Evolutionary conservation across 306 rosid species (phyloP).

Genomic region (Begonia peltatifolia): DNA sequence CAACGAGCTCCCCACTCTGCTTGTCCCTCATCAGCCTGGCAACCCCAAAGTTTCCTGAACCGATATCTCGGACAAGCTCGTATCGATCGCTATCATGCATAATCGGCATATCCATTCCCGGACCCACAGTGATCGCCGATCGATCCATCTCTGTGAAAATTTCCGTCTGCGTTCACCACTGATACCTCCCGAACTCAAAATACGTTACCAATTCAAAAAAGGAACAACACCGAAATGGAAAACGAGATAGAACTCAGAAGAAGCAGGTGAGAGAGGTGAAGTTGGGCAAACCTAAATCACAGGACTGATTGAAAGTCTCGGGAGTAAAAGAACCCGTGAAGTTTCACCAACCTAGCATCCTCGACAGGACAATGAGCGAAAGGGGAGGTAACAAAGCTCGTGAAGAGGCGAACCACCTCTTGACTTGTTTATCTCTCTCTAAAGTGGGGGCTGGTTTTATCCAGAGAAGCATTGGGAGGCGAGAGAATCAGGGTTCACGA

Average conservation of each 20-base stretch:
- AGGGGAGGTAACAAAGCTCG: constrained; percentile 28
- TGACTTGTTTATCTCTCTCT: constrained; percentile 3
- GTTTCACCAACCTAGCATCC: constrained; percentile 31
- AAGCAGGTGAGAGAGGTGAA: constrained; percentile 11
- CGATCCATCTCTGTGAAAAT: constrained; percentile 30
- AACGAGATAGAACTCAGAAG: background rate
- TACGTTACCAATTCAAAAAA: background rate
- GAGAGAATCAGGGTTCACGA: background rate
- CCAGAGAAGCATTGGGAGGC: background rate
- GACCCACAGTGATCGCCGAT: constrained; percentile 40
- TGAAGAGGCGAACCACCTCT: constrained; percentile 15
- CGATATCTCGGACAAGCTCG: constrained; percentile 80
- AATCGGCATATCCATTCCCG: constrained; percentile 80
- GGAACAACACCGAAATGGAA: background rate
- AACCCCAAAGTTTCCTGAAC: constrained; percentile 86
- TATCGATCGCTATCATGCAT: constrained; percentile 91
- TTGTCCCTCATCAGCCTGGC: constrained; percentile 92
- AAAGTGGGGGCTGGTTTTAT: constrained; percentile 14
- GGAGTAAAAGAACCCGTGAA: constrained; percentile 40
- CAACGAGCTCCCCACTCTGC: constrained; percentile 80
- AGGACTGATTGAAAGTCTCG: background rate
- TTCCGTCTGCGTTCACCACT: constrained; percentile 2
- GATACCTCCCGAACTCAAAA: background rate
- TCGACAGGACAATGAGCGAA: background rate
- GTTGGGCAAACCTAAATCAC: constrained; percentile 35